Base-by-base conservation (phyloP, 345 rosid genomes). In the Tarenaya hassleriana region DNA sequence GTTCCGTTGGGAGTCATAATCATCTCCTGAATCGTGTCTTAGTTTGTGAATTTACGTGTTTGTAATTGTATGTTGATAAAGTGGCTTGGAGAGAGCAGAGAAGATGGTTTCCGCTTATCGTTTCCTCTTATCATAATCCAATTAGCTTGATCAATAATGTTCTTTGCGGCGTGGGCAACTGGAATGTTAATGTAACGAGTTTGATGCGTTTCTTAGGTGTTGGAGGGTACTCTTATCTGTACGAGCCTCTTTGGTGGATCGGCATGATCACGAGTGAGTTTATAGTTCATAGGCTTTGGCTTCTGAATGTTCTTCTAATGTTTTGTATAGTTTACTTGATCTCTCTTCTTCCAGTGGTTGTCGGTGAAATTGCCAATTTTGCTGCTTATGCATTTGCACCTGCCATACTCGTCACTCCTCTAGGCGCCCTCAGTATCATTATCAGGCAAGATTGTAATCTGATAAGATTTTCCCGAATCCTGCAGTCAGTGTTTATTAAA, bases 351-450 rank as follows among this genome's bases (percentile, higher is more conserved):
- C 4, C 75, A 91, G 96, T 91, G 98, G 68, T 91, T 43, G 82
- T 91, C 47, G 98, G 98, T 50, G 98, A 91, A 68, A 79, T 91
- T 64, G 96, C 96, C 47, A 87, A 91, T 73, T 91, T 91, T 70
- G 96, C 96, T 33, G 95, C 96, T 50, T 91, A 91, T 73, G 98
- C 98, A 17, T 91, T 91, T 80, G 92, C 98, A 0, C 98, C 96
- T 7, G 98, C 96, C 56, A 87, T 91, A 43, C 69, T 87, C 55
- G 96, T 91, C n/a, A 91, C 98, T 62, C 96, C 95, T 41, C 92
- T 91, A 11, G 98, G 98, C 44, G 96, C 98, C 54, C 78, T 91
- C 54, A 91, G 98, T 66, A 84, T 91, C 59, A 91, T 91, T 45
- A 82, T 91, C 69, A 86, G 97, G 97, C 62, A 64, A 61, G 20